Conservation (phyloP, 441 rosid genomes). For the Melastoma candidum region DNA sequence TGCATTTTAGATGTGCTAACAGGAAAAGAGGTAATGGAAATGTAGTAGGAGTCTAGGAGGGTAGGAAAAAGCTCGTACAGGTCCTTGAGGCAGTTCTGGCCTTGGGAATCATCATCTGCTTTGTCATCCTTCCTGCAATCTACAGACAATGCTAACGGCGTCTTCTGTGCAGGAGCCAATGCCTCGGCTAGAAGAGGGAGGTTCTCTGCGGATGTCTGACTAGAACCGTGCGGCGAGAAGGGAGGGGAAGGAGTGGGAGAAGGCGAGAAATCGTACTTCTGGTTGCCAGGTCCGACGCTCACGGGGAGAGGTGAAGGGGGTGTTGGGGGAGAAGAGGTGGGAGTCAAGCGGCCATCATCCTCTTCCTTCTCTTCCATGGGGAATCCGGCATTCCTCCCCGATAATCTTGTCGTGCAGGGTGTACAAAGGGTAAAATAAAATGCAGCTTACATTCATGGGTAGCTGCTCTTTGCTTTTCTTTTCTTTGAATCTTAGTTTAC, state of each 20-base stretch:
- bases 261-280: conserved; percentile 30
- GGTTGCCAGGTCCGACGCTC: conserved; percentile 48
- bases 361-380: conserved; percentile 4
- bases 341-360: conserved; percentile 15
- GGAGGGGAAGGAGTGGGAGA: conserved; percentile 52
- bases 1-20: neutral
- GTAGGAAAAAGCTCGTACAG: conserved; percentile 28
- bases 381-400: conserved; percentile 6
- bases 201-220: conserved; percentile 26
- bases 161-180: conserved; percentile 5
- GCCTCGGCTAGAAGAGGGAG: conserved; percentile 32
- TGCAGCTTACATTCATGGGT: neutral
- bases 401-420: conserved; percentile 6
- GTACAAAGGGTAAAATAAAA: no score
- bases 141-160: conserved; percentile 34
- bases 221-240: conserved; percentile 29
- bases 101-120: conserved; percentile 11
- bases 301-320: conserved; percentile 63
- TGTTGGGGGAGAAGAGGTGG: conserved; percentile 47
- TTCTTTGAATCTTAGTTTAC: conserved; percentile 16
- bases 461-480: conserved; percentile 2
- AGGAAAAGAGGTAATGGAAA: neutral
- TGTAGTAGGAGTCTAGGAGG: neutral
- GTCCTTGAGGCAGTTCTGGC: conserved; percentile 37
- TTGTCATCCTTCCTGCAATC: conserved; percentile 21